Percentiles rank a stretch among this genome's conserved stretches.
Conservation (phyloP, 2,329 filamentous ascomycete genomes). For the Penicillium sp. region DNA sequence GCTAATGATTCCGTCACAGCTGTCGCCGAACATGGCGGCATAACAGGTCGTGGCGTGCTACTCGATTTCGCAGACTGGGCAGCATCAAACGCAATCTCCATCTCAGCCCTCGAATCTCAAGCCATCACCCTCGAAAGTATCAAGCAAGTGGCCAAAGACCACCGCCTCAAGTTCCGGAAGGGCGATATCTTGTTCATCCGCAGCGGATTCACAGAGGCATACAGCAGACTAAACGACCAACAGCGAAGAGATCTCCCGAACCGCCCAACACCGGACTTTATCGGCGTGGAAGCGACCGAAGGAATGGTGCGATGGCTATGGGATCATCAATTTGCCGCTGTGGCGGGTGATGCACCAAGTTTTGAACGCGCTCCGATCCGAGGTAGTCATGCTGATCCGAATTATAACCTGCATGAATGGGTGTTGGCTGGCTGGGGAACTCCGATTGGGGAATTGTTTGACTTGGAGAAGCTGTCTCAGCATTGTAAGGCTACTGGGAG, state of each 20-base stretch:
- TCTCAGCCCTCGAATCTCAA: constrained; percentile 22
- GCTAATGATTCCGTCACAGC: constrained; percentile 6
- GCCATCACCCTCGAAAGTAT: constrained; percentile 18
- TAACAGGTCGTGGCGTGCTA: constrained; percentile 24
- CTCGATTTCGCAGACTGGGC: constrained; percentile 28
- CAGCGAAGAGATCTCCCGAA: constrained; percentile 17
- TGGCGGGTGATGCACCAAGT: constrained; percentile 37
- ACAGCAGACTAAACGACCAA: constrained; percentile 18
- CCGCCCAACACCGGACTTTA: constrained; percentile 26
- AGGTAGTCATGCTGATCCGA: constrained; percentile 25
- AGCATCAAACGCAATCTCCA: constrained; percentile 14
- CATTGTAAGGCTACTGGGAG: constrained; percentile 31
- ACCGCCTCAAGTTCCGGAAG: constrained; percentile 19
- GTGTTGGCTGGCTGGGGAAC: constrained; percentile 33
- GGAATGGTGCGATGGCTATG: constrained; percentile 37
- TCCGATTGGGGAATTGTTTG: constrained; percentile 39
- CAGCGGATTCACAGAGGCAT: constrained; percentile 24
- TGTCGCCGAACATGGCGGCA: constrained; percentile 25
- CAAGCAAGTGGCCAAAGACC: constrained; percentile 16
- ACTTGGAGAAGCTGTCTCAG: constrained; percentile 35
- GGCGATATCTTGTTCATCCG: constrained; percentile 27
- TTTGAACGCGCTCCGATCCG: constrained; percentile 33
- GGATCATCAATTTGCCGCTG: constrained; percentile 38
- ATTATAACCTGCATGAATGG: constrained; percentile 35
- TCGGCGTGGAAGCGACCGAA: constrained; percentile 38